These are phyloP conservation scores for Trametes meyenii DNA, from an alignment of 768 basidiomycete species.

Conservation along the genomic window DNA sequence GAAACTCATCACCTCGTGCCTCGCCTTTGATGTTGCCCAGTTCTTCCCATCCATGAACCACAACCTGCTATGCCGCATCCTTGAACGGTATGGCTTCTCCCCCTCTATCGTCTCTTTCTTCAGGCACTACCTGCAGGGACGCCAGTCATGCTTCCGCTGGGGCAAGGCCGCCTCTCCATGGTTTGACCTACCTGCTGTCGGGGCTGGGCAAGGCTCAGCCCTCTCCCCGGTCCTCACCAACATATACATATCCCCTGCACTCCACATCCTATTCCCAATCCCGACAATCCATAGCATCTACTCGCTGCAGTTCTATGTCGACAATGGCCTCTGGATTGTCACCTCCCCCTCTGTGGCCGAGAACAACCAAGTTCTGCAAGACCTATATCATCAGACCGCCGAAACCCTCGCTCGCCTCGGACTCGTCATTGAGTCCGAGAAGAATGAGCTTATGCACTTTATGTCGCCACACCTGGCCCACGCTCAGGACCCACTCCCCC, in stretches of 20 bases:
- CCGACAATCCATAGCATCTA: too few species aligned
- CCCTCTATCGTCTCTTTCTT: conserved; percentile 15
- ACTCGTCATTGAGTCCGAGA: conserved; percentile 13
- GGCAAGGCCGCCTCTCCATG: neutral
- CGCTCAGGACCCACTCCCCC: too few species aligned
- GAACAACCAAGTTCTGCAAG: neutral
- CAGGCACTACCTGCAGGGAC: conserved; percentile 11
- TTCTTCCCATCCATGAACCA: conserved; percentile 29
- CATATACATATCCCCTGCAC: conserved; percentile 20
- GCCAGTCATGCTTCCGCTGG: conserved; percentile 17
- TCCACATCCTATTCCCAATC: conserved; percentile 14
- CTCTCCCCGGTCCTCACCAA: conserved; percentile 23
- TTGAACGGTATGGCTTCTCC: conserved; percentile 19
- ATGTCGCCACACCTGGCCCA: too few species aligned
- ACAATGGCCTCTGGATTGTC: conserved; percentile 19
- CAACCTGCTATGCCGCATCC: conserved; percentile 7
- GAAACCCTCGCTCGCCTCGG: conserved; percentile 11
- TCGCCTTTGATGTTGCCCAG: conserved; percentile 26
- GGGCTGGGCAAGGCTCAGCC: conserved; percentile 23
- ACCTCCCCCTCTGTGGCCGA: neutral
- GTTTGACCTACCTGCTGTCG: neutral
- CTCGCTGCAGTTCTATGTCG: conserved; percentile 19
- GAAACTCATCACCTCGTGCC: conserved; percentile 9
- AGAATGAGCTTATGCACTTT: conserved; percentile 26
- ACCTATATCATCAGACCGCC: neutral